phyloP scores from a whole-genome alignment of 2,329 filamentous ascomycete genomes.

The Diplodia intermedia region DNA sequence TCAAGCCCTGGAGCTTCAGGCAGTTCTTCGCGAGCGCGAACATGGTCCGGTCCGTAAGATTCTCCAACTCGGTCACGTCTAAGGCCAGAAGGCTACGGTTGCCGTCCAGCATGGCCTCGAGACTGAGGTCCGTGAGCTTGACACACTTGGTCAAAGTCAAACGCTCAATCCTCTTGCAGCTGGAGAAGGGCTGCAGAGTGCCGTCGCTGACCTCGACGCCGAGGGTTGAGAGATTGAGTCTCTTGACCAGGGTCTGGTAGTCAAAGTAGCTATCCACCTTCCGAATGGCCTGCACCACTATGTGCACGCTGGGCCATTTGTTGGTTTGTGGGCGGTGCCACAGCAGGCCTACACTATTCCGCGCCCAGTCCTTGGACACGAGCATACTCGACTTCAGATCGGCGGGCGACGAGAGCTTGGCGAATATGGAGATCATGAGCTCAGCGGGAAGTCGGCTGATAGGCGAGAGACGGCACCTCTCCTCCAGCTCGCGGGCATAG shows the following conservation, averaged over 20 bases:
- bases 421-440: slow-evolving; percentile 91
- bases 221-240: slow-evolving; percentile 85
- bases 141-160: slow-evolving; percentile 91
- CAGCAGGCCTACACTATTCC: slow-evolving; percentile 88
- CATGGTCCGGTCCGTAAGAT: slow-evolving; percentile 84
- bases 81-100: slow-evolving; percentile 85
- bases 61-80: slow-evolving; percentile 82
- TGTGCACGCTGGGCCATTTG: slow-evolving; percentile 80
- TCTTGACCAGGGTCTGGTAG: slow-evolving; percentile 89
- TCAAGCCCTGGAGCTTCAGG: slow-evolving; percentile 84
- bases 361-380: slow-evolving; percentile 92
- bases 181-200: slow-evolving; percentile 78
- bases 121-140: slow-evolving; percentile 80
- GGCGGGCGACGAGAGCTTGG: slow-evolving; percentile 75
- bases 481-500: slow-evolving; percentile 61
- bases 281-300: slow-evolving; percentile 79
- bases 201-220: slow-evolving; percentile 83
- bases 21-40: slow-evolving; percentile 81
- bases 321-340: slow-evolving; percentile 95
- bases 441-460: slow-evolving; percentile 89
- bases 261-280: slow-evolving; percentile 79
- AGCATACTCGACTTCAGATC: slow-evolving; percentile 90
- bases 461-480: slow-evolving; percentile 74
- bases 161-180: slow-evolving; percentile 90
- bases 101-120: slow-evolving; percentile 78